Base-by-base conservation (phyloP, 1,284 basidiomycete species). In the Sporisorium scitamineum region DNA sequence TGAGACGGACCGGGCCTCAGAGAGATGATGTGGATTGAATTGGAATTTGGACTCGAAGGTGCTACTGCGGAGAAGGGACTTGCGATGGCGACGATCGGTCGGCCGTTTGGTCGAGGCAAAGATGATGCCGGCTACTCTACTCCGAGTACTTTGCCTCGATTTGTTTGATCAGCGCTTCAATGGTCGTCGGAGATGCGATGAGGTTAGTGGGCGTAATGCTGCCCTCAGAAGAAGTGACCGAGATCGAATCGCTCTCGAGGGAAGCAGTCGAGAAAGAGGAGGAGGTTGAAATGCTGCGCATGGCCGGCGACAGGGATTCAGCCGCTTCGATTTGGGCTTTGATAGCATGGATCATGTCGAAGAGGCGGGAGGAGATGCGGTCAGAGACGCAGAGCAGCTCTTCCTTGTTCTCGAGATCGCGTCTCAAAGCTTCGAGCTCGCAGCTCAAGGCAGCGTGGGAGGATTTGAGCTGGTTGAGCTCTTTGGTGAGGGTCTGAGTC, bases 361-460 rank as follows among this genome's bases (percentile, higher is more conserved):
- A 74, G 14, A 74, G 59, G 41, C 66, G 57, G 26, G 48, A 54
- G 2, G 50, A 64, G 32, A 69, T 64, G n/a, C 55, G 50, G 41
- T 73, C 65, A 14, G 70, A 73, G 5, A 67, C 27, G 45, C 53
- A 73, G 7, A 75, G 60, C 4, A 75, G 63, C 44, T 67, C 60
- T n/a, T 75, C 61, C 24, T 67, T 75, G 39, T 58, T 44, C 22
- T 58, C 44, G 1, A 60, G 10, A 4, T 66, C 63, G 22, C 27
- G 22, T 10, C 29, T 29, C 3, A 75, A 29, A 16, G 52, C 47
- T n/a, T 61, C 57, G 3, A 63, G 16, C 44, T 67, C 56, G 14
- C 53, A 26, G 24, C 50, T 48, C 5, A 64, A 31, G 22, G 47
- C 16, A 10, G 32, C 44, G 18, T 50, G 10, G 8, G 59, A 52